A percentile compares a stretch with the other conserved stretches of the same genome.
Evolutionary conservation across 139 green algal genomes (phyloP).

Genomic region (Volvox reticuliferus): DNA sequence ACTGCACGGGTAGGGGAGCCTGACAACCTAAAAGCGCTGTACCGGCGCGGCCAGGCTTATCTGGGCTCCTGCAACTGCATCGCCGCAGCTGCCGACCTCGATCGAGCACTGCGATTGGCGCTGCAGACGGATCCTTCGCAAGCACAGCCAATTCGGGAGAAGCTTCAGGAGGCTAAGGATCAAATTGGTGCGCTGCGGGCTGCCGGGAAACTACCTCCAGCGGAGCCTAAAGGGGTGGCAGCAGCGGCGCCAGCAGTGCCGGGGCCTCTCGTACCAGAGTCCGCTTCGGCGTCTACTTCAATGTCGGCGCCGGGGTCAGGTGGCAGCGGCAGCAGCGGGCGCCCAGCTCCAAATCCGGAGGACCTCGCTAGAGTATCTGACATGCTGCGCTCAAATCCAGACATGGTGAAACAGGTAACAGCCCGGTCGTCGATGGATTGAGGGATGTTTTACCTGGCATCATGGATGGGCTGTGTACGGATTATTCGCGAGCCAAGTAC

Average conservation of each 20-base stretch:
- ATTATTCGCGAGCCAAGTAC: too few species aligned
- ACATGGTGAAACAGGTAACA: conserved; percentile 52
- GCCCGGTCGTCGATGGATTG: background rate
- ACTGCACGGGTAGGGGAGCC: conserved; percentile 54
- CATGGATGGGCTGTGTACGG: too few species aligned
- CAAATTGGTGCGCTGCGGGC: conserved; percentile 23
- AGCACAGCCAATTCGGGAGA: conserved; percentile 61
- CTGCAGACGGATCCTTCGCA: conserved; percentile 2
- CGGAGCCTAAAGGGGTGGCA: background rate
- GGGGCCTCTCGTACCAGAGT: background rate
- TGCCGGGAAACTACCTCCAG: conserved; percentile 15
- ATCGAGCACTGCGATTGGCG: conserved; percentile 48
- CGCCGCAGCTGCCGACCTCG: conserved; percentile 58
- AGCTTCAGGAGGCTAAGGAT: conserved; percentile 60
- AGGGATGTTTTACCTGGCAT: too few species aligned
- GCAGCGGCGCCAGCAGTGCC: too few species aligned
- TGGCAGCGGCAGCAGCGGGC: background rate
- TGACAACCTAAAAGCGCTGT: conserved; percentile 72
- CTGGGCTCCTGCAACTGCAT: conserved; percentile 39
- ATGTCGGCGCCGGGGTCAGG: background rate
- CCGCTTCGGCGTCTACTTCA: background rate
- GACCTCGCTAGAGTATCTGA: background rate
- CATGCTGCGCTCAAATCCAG: conserved; percentile 52
- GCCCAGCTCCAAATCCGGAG: background rate
- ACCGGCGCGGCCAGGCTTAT: conserved; percentile 71